Conservation (phyloP, 1,284 basidiomycete genomes). For the Sanghuangporus weigelae region DNA sequence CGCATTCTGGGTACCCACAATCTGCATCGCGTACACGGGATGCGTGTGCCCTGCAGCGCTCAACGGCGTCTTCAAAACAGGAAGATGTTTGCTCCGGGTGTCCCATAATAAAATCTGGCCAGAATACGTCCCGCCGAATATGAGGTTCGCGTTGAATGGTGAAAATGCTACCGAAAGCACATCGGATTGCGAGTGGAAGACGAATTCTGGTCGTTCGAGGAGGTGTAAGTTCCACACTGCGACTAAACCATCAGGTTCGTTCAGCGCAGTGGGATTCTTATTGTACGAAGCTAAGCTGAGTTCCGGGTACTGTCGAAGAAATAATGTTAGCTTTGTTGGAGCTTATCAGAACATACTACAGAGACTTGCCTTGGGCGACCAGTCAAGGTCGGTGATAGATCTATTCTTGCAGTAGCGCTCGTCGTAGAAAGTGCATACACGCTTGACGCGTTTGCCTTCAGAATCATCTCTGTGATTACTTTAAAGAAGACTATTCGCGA, state of each 20-base stretch:
- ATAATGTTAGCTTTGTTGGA: slow-evolving; percentile 1
- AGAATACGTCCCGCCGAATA: slow-evolving; percentile 97
- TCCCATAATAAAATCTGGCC: slow-evolving; percentile 99
- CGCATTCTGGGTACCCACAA: slow-evolving; percentile 97
- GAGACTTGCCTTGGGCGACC: slow-evolving; percentile 83
- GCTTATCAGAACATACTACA: background rate
- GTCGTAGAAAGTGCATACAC: slow-evolving; percentile 84
- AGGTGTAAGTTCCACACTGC: slow-evolving; percentile 97
- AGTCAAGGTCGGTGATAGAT: slow-evolving; percentile 94
- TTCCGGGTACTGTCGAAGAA: slow-evolving; percentile 79
- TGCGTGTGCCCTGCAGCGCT: slow-evolving; percentile 96
- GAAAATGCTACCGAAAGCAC: slow-evolving; percentile 95
- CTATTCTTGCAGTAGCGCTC: slow-evolving; percentile 86
- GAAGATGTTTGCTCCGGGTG: slow-evolving; percentile 92
- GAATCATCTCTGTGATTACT: slow-evolving; percentile 66
- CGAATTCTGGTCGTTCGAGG: slow-evolving; percentile 91
- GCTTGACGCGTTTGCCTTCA: slow-evolving; percentile 84
- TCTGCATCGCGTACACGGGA: slow-evolving; percentile 95
- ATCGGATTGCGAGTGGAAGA: slow-evolving; percentile 97
- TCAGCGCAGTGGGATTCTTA: slow-evolving; percentile 86
- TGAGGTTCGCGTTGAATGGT: slow-evolving; percentile 94
- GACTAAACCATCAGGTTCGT: slow-evolving; percentile 95
- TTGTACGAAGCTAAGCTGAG: slow-evolving; percentile 94
- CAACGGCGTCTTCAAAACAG: slow-evolving; percentile 93
- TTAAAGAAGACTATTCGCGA: slow-evolving; percentile 2